A percentile compares a stretch with the other conserved stretches of the same genome.
These are phyloP conservation scores for Ephemerocybe angulata DNA, from an alignment of 768 basidiomycete genomes.

Conservation along the genomic window DNA sequence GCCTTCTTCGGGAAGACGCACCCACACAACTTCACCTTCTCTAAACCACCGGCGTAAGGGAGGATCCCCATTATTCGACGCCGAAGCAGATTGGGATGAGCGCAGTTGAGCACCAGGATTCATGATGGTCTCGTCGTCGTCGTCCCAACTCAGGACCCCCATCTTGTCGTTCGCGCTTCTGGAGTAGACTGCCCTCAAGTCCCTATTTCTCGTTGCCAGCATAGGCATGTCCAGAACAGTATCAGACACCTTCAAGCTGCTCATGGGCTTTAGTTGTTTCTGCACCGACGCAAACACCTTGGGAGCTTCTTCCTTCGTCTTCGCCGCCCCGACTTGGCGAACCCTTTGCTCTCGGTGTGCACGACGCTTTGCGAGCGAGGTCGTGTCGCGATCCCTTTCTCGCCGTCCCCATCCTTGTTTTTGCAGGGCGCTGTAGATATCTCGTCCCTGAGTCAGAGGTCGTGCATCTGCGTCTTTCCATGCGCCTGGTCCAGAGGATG, in stretches of 20 bases:
- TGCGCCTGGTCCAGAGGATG: slow-evolving; percentile 3
- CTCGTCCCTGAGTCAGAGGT: slow-evolving; percentile 9
- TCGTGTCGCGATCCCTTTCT: slow-evolving; percentile 15
- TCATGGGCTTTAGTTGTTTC: slow-evolving; percentile 25
- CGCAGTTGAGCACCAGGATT: neutral
- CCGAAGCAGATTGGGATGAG: neutral
- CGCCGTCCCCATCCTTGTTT: slow-evolving; percentile 21
- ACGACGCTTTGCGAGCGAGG: neutral
- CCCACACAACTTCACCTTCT: slow-evolving; percentile 71
- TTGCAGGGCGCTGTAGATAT: slow-evolving; percentile 17
- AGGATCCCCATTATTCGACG: neutral
- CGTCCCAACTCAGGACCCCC: neutral
- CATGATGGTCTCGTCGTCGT: neutral
- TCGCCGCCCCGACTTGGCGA: neutral
- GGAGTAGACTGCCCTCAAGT: slow-evolving; percentile 56
- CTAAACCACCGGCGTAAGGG: slow-evolving; percentile 47
- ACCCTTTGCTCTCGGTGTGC: neutral
- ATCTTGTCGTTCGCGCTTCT: slow-evolving; percentile 34
- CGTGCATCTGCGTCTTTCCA: slow-evolving; percentile 18
- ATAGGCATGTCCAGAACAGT: slow-evolving; percentile 43
- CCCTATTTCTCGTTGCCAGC: slow-evolving; percentile 58
- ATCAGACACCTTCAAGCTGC: slow-evolving; percentile 26
- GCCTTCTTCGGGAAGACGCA: slow-evolving; percentile 20
- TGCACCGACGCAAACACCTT: slow-evolving; percentile 41
- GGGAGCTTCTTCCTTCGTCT: neutral